Evolutionary conservation across 2,329 filamentous ascomycete species (phyloP), one percentile per base, ranked within the genome.

Genomic region (Penicillium glabrum): DNA sequence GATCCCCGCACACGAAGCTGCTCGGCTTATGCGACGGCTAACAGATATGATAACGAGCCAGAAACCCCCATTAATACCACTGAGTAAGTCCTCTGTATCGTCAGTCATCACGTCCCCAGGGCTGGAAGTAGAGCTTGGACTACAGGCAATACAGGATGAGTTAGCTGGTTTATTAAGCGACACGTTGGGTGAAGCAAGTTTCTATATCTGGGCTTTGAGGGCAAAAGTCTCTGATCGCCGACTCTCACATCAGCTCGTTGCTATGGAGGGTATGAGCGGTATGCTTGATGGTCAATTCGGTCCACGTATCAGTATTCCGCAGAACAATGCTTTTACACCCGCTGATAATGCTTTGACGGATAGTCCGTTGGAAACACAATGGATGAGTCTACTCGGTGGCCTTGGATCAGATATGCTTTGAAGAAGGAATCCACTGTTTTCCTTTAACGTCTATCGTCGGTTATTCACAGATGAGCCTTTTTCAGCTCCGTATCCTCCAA

Each of bases 401-500:
- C 41, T 61, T 3, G 54, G 56, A 37, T 54, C 58, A 10, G 59
- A 58, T 35, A 49, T 59, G 47, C 53, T 61, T 13, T 61, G 35
- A 56, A n/a, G 35, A 52, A 27, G 13, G 26, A 21, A 21, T 16
- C 5, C 23, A 1, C 6, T 9, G 13, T 1, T 27, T 45, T 4
- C 16, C 4, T 27, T 16, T 13, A 47, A 13, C 2, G 1, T 11
- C 2, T 10, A 29, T 47, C 24, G 21, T 0, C 26, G 2, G 14
- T 13, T 49, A 39, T 50, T n/a, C 33, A 53, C 43, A 53, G n/a
- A 46, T 53, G 50, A 19, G 50, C 39, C 19, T 53, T 46, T 5
- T 8, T 21, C 10, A 16, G 4, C 16, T 37, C 50, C 1, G 19
- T 13, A n/a, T 33, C 14, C n/a, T 41, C 11, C 5, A 13, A 69